Conservation (phyloP, 768 basidiomycete genomes). For the Suillus brevipes region DNA sequence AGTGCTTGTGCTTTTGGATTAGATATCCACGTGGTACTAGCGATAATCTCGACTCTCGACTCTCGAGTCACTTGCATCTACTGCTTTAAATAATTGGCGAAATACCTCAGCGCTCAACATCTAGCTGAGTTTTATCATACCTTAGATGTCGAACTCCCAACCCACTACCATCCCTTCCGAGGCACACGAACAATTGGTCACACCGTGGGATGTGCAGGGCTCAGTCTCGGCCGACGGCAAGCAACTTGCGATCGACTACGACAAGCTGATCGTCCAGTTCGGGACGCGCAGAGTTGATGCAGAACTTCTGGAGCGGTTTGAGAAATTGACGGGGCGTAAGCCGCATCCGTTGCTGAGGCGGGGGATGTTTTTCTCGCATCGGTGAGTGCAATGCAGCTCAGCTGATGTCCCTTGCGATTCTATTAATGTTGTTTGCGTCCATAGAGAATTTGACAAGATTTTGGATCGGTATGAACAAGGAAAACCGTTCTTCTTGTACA, state of each 20-base stretch:
- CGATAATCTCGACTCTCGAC: not conserved
- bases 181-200: conserved; percentile 74
- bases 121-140: not conserved
- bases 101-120: not conserved
- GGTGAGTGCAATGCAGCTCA: conserved; percentile 48
- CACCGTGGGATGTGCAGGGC: conserved; percentile 98
- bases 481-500: conserved; percentile 98
- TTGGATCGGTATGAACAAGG: conserved; percentile 94
- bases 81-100: not conserved
- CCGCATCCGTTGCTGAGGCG: conserved; percentile 88
- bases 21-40: conserved; percentile 1
- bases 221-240: conserved; percentile 85
- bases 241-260: conserved; percentile 93
- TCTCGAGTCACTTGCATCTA: not conserved
- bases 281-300: conserved; percentile 82
- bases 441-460: conserved; percentile 89
- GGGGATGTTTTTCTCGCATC: conserved; percentile 97
- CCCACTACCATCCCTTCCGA: conserved; percentile 20
- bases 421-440: conserved; percentile 7
- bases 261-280: conserved; percentile 92
- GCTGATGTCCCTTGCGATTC: not conserved
- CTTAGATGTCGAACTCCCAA: conserved; percentile 19
- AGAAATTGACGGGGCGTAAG: conserved; percentile 81
- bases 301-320: conserved; percentile 83
- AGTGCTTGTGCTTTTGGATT: not conserved